Evolutionary conservation across 2,329 filamentous ascomycete species (phyloP).

Genomic region (Colletotrichum noveboracense): DNA sequence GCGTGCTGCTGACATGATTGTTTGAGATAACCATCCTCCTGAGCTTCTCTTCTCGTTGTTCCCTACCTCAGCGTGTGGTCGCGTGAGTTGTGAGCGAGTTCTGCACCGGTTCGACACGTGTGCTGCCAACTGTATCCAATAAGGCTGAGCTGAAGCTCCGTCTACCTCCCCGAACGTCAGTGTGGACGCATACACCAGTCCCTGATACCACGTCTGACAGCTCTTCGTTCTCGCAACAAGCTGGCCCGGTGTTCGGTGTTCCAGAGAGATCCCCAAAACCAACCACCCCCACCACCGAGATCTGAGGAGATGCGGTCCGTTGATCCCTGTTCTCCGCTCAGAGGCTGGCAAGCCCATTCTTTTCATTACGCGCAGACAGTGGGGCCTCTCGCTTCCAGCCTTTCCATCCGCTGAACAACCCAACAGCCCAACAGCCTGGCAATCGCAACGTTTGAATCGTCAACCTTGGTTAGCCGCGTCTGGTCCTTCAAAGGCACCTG

Average conservation of each 20-base stretch:
- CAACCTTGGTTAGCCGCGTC: background rate
- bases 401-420: background rate
- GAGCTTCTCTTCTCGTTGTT: background rate
- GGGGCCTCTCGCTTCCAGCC: background rate
- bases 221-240: background rate
- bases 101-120: background rate
- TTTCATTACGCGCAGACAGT: slow-evolving; percentile 11
- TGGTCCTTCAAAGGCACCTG: background rate
- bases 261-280: background rate
- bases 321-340: slow-evolving; percentile 6
- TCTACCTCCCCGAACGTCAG: background rate
- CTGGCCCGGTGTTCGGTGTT: background rate
- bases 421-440: background rate
- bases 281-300: slow-evolving; percentile 10
- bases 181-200: background rate
- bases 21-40: background rate
- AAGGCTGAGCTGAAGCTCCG: background rate
- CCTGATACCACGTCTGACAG: background rate
- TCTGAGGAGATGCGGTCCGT: slow-evolving; percentile 1
- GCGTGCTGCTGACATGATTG: background rate
- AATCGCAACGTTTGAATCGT: background rate
- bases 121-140: background rate
- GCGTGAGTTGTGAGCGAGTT: background rate
- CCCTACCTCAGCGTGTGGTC: background rate
- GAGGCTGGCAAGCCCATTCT: background rate